Base-by-base conservation (phyloP, 768 basidiomycete species). In the Agaricus sinodeliciosus region DNA sequence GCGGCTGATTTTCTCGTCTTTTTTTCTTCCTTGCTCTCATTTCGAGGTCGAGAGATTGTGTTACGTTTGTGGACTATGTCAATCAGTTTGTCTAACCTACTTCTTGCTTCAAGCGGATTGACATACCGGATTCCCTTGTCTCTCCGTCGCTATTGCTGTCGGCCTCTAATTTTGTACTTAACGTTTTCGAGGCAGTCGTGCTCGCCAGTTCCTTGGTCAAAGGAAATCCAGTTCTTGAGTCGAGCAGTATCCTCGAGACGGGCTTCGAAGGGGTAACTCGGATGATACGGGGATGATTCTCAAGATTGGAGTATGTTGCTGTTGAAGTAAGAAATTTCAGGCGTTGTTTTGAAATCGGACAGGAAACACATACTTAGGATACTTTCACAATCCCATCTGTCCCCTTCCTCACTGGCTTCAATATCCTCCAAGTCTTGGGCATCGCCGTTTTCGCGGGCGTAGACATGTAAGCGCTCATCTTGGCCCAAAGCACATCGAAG, bases 291-390 rank as follows among this genome's bases (percentile, higher is more conserved):
- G 96, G 96, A 65, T 98, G 96, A 62, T 99, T 99, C 65, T 96
- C 96, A 6, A 97, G 75, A 63, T 96, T 99, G n/a, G 92, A 87
- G 64, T 94, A 94, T 9, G 94, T 97, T 8, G 88, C 95, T 96
- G 62, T 16, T 22, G 22, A 13, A 39, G 27, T 46, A 41, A n/a
- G 42, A 58, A 59, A 56, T 55, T 54, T 48, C 15, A 18, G 49
- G 25, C 13, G 13, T 47, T 11, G n/a, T 1, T 43, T 25, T 36
- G 2, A 37, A 16, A 40, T 13, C 28, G 22, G 15, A 48, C 2
- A 26, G 25, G 25, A 11, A 16, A 46, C 11, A 77, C 89, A 66
- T 66, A 95, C 95, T 85, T 2, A 99, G 72, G 36, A 99, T 88
- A 1, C 93, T 96, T 67, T 99, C 94, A 56, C 90, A 94, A 64